Evolutionary conservation across 805 yeast species (phyloP).

Genomic region (Jamesozyma gamospora): DNA sequence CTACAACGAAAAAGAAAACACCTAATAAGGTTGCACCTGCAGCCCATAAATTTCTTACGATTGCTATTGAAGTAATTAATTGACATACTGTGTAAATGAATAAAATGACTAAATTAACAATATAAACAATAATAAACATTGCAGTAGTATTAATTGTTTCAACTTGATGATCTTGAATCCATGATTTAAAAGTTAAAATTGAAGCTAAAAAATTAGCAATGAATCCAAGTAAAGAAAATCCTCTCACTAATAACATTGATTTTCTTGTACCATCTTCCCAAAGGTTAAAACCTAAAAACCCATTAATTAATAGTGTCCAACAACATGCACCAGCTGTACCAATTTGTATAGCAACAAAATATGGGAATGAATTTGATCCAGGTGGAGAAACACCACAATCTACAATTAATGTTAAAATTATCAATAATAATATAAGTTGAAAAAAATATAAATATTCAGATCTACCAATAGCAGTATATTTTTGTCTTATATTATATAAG

Average conservation of each 20-base stretch:
- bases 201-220: slow-evolving; percentile 56
- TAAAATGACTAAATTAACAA: slow-evolving; percentile 60
- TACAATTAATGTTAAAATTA: slow-evolving; percentile 60
- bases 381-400: slow-evolving; percentile 93
- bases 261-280: slow-evolving; percentile 87
- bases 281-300: slow-evolving; percentile 73
- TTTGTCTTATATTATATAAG: slow-evolving; percentile 64
- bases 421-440: slow-evolving; percentile 47
- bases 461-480: slow-evolving; percentile 92
- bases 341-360: slow-evolving; percentile 72
- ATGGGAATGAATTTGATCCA: slow-evolving; percentile 61
- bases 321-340: slow-evolving; percentile 68
- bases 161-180: slow-evolving; percentile 38
- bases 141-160: slow-evolving; percentile 49
- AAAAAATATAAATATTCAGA: slow-evolving; percentile 72
- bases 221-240: slow-evolving; percentile 48
- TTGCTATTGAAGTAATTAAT: slow-evolving; percentile 51
- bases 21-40: slow-evolving; percentile 73
- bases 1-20: slow-evolving; percentile 60
- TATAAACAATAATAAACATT: slow-evolving; percentile 58
- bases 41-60: slow-evolving; percentile 78
- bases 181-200: slow-evolving; percentile 61
- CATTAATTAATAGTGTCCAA: slow-evolving; percentile 58
- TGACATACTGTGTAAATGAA: slow-evolving; percentile 58
- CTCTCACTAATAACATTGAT: slow-evolving; percentile 50